A percentile compares a stretch with the other conserved stretches of the same genome.
Conservation (phyloP, 768 basidiomycete genomes). For the Royoungia palumana region DNA sequence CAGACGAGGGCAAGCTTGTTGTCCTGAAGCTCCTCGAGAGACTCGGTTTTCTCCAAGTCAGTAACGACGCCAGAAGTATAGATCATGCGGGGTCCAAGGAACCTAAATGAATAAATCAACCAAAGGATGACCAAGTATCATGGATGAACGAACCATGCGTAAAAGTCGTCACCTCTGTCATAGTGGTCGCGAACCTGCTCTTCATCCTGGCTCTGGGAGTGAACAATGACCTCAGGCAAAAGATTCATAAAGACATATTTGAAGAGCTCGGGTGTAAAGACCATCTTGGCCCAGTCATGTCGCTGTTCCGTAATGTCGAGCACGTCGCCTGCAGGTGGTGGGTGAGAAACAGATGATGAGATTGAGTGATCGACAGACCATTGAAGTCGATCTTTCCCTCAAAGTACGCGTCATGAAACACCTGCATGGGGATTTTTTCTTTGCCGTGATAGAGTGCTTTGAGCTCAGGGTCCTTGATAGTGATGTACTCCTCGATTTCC, state of each 20-base stretch:
- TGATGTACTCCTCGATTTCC: slow-evolving; percentile 86
- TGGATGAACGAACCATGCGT: slow-evolving; percentile 55
- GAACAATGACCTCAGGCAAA: slow-evolving; percentile 90
- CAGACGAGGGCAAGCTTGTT: slow-evolving; percentile 97
- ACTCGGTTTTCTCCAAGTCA: slow-evolving; percentile 67
- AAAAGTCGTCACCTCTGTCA: slow-evolving; percentile 97
- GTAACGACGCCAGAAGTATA: slow-evolving; percentile 92
- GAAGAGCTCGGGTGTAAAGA: slow-evolving; percentile 87
- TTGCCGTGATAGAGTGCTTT: slow-evolving; percentile 76
- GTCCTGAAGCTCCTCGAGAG: slow-evolving; percentile 93
- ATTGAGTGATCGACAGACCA: slow-evolving; percentile 44
- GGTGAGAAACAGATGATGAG: background rate
- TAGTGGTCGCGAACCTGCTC: slow-evolving; percentile 96
- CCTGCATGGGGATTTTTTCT: slow-evolving; percentile 95
- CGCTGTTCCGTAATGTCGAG: slow-evolving; percentile 91
- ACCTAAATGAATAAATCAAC: slow-evolving; percentile 43
- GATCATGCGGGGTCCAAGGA: slow-evolving; percentile 94
- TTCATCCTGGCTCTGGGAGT: slow-evolving; percentile 89
- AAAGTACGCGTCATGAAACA: slow-evolving; percentile 97
- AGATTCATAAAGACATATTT: slow-evolving; percentile 87
- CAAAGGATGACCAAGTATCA: background rate
- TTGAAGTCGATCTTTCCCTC: slow-evolving; percentile 96
- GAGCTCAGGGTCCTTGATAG: slow-evolving; percentile 80
- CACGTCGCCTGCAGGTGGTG: slow-evolving; percentile 66
- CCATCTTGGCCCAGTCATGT: slow-evolving; percentile 94